phyloP scores from a whole-genome alignment of 108 stramenopile species.

The Nitzschia palea region DNA sequence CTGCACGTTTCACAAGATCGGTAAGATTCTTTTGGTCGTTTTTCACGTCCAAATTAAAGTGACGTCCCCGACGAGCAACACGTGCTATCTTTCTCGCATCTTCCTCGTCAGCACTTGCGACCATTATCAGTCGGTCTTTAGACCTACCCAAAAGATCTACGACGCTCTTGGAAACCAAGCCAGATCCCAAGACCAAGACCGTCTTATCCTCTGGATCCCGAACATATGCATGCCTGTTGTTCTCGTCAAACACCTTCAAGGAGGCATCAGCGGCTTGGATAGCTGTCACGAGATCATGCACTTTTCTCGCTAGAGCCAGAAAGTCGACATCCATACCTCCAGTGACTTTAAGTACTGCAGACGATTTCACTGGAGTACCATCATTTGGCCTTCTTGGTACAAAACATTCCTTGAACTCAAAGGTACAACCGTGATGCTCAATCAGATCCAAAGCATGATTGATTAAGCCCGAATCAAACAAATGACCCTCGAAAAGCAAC shows the following conservation, averaged over 20 bases:
- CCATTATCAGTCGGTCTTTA: constrained; percentile 43
- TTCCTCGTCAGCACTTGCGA: constrained; percentile 59
- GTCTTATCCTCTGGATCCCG: constrained; percentile 36
- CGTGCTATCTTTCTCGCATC: constrained; percentile 54
- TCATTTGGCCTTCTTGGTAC: constrained; percentile 25
- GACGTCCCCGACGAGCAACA: constrained; percentile 39
- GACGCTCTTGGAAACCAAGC: constrained; percentile 70
- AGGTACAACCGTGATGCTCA: constrained; percentile 57
- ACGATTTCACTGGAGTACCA: constrained; percentile 28
- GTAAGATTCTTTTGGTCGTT: constrained; percentile 36
- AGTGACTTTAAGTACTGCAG: constrained; percentile 45
- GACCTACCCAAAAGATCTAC: constrained; percentile 61
- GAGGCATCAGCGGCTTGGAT: constrained; percentile 59
- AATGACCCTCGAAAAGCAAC: constrained; percentile 30
- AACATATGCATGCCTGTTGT: constrained; percentile 20
- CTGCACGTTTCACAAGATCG: constrained; percentile 54
- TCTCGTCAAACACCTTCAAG: constrained; percentile 43
- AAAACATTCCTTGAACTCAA: constrained; percentile 60
- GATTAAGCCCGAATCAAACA: constrained; percentile 87
- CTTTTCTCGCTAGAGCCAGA: constrained; percentile 39
- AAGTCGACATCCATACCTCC: constrained; percentile 36
- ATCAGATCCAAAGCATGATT: constrained; percentile 80
- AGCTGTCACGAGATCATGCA: constrained; percentile 43
- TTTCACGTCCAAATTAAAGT: constrained; percentile 45
- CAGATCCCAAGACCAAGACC: constrained; percentile 82